These are phyloP conservation scores for Penicillium polonicum DNA, from an alignment of 2,329 filamentous ascomycete genomes.

Conservation along the genomic window DNA sequence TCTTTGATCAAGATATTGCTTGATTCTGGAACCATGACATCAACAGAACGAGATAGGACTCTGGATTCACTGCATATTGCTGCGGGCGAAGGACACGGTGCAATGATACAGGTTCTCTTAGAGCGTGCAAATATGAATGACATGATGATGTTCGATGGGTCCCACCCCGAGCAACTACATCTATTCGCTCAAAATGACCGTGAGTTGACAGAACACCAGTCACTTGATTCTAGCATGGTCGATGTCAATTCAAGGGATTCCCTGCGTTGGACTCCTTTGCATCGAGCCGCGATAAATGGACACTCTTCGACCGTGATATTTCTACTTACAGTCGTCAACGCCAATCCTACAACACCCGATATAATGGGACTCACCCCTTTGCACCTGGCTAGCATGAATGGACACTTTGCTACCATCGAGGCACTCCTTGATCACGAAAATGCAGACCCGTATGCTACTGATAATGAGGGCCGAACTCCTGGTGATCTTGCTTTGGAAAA, in stretches of 20 bases:
- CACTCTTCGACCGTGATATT: not conserved
- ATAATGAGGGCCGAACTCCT: not conserved
- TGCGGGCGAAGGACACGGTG: not conserved
- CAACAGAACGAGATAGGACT: not conserved
- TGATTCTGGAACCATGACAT: not conserved
- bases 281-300: not conserved
- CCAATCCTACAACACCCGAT: not conserved
- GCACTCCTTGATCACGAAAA: not conserved
- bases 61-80: not conserved
- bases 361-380: not conserved
- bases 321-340: not conserved
- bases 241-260: not conserved
- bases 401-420: not conserved
- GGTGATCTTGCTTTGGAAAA: not conserved
- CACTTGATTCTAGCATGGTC: not conserved
- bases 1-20: not conserved
- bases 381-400: not conserved
- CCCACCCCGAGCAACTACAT: not conserved
- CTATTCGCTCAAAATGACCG: not conserved
- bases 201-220: not conserved
- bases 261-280: not conserved
- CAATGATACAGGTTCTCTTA: not conserved
- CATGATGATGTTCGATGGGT: not conserved
- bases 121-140: not conserved
- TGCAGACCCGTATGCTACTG: not conserved